Evolutionary conservation across 495 filamentous ascomycete species (phyloP).

Genomic region (Penicillium arizonense): DNA sequence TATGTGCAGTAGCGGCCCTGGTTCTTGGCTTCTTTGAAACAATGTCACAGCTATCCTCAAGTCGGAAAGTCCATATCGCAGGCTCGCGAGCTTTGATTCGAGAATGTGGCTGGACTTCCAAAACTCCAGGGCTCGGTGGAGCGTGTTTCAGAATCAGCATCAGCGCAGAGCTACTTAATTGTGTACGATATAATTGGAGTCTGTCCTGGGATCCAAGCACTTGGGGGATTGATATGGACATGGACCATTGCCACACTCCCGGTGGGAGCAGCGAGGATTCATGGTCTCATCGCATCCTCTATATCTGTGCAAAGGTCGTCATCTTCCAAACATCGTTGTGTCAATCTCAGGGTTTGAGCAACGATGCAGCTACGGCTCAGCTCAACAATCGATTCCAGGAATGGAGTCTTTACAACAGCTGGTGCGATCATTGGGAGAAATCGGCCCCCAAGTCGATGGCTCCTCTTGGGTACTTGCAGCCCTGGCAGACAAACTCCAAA

Average conservation of each 20-base stretch:
- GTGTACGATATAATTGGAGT: constrained; percentile 83
- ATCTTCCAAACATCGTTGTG: constrained; percentile 75
- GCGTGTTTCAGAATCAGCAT: constrained; percentile 97
- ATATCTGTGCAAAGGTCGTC: constrained; percentile 82
- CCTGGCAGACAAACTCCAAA: constrained; percentile 63
- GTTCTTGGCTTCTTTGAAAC: constrained; percentile 90
- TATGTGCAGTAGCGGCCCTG: constrained; percentile 87
- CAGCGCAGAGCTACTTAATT: constrained; percentile 84
- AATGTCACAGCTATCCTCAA: constrained; percentile 74
- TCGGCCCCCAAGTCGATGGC: constrained; percentile 81
- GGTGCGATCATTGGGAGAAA: constrained; percentile 80
- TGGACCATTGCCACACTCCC: constrained; percentile 44
- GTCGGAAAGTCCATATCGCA: constrained; percentile 83
- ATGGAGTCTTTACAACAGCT: constrained; percentile 70
- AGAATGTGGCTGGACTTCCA: constrained; percentile 87
- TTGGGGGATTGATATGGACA: constrained; percentile 87
- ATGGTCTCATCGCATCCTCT: constrained; percentile 91
- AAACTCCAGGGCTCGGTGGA: constrained; percentile 72
- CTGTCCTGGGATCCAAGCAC: constrained; percentile 89
- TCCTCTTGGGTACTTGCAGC: constrained; percentile 72
- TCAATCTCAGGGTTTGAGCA: constrained; percentile 55
- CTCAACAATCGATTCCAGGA: constrained; percentile 66
- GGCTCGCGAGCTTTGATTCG: constrained; percentile 85
- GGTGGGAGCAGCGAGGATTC: constrained; percentile 64
- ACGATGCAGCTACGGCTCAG: constrained; percentile 44